phyloP scores from a whole-genome alignment of 116 monocot species.

The Dioscorea cayenensis region DNA sequence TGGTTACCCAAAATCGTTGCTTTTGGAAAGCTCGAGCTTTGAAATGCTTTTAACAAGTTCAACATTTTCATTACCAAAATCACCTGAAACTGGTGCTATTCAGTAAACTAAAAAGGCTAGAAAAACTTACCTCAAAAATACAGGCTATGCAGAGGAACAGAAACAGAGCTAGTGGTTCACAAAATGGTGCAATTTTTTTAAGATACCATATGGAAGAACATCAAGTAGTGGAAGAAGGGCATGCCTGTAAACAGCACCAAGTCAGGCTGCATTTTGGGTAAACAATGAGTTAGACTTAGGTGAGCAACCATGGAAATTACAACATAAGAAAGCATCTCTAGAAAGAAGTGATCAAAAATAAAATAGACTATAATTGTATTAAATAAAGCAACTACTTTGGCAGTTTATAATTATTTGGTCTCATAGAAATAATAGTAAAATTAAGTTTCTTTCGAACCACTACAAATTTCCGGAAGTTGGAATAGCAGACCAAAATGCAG shows the following conservation, averaged over 20 bases:
- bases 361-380: too few relatives aligned
- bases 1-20: slow-evolving; percentile 73
- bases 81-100: slow-evolving; percentile 31
- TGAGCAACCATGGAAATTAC: neutral
- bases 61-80: slow-evolving; percentile 81
- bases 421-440: too few relatives aligned
- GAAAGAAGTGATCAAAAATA: neutral
- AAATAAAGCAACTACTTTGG: too few relatives aligned
- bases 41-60: slow-evolving; percentile 72
- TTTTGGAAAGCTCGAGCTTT: slow-evolving; percentile 47
- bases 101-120: neutral
- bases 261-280: slow-evolving; percentile 58
- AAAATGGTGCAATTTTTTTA: neutral
- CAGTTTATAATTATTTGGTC: too few relatives aligned
- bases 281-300: neutral
- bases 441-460: too few relatives aligned
- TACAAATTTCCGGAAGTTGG: too few relatives aligned
- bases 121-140: slow-evolving; percentile 3
- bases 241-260: slow-evolving; percentile 77
- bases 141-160: neutral
- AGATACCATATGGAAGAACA: slow-evolving; percentile 9
- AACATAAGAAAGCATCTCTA: neutral
- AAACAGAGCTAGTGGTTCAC: neutral
- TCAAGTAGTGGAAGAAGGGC: slow-evolving; percentile 12
- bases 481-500: too few relatives aligned